phyloP scores from a whole-genome alignment of 305 asterid species.

The Solanum hybrid region DNA sequence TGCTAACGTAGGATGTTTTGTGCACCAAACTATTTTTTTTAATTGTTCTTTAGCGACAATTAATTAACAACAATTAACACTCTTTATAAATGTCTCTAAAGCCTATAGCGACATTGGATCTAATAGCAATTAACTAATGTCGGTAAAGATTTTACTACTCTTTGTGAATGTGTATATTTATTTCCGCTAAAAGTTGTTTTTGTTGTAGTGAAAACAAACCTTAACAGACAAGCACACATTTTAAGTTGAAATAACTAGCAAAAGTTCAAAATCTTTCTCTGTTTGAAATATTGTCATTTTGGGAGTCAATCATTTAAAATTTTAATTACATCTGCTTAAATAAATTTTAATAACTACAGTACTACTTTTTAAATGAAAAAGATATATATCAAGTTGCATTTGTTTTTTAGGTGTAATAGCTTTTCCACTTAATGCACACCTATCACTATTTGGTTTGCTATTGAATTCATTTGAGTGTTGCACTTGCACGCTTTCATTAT shows the following conservation, averaged over 20 bases:
- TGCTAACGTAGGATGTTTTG: background rate
- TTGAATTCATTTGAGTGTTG: background rate
- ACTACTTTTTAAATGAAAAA: background rate
- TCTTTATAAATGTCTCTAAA: too few species aligned
- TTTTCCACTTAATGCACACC: background rate
- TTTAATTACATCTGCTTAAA: background rate
- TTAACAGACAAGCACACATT: background rate
- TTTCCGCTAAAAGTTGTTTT: too few species aligned
- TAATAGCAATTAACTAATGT: background rate
- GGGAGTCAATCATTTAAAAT: background rate
- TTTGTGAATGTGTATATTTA: too few species aligned
- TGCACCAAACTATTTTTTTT: accelerated
- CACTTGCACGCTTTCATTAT: constrained; percentile 25
- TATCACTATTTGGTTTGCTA: background rate
- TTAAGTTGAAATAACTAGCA: background rate
- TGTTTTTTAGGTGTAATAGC: background rate
- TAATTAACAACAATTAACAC: too few species aligned
- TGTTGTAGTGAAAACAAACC: background rate
- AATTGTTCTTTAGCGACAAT: accelerated
- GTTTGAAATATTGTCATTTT: background rate
- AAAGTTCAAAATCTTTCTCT: background rate
- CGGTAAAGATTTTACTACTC: accelerated
- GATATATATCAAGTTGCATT: background rate
- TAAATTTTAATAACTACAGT: background rate
- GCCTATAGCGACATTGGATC: background rate